Evolutionary conservation across 78 protist species (phyloP).

Genomic region (Chrysochromulina parva): DNA sequence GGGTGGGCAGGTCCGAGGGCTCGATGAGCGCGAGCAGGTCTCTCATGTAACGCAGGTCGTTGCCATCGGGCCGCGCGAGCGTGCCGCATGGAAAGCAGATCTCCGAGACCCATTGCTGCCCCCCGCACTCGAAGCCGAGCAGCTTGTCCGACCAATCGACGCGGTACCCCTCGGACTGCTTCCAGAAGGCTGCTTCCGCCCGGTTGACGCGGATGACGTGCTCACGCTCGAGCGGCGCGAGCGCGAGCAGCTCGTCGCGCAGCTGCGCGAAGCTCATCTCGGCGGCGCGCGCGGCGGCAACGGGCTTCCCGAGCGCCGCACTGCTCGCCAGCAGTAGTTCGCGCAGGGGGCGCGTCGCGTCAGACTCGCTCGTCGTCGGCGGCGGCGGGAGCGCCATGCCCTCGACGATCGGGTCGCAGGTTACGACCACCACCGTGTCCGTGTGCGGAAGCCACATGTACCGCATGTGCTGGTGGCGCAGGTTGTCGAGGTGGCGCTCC

Average conservation of each 20-base stretch:
- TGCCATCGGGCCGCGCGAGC: background rate
- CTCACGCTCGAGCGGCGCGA: background rate
- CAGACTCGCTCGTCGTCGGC: background rate
- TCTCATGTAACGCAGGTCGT: background rate
- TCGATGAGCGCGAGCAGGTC: slow-evolving; percentile 9
- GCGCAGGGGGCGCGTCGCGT: background rate
- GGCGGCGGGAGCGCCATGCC: background rate
- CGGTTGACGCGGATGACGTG: background rate
- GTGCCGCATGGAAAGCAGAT: background rate
- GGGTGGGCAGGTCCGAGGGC: background rate
- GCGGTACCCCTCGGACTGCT: background rate
- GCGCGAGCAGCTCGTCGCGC: background rate
- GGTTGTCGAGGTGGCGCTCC: background rate
- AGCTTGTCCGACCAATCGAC: background rate
- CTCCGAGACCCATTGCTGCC: slow-evolving; percentile 40
- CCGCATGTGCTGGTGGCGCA: slow-evolving; percentile 18
- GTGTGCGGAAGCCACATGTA: slow-evolving; percentile 47
- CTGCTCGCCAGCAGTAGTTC: background rate
- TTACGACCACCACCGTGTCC: slow-evolving; percentile 28
- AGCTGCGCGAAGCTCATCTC: slow-evolving; percentile 14
- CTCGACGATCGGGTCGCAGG: slow-evolving; percentile 8
- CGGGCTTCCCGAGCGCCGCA: background rate
- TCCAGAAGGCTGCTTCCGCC: slow-evolving; percentile 11
- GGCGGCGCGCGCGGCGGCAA: background rate
- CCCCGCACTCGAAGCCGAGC: slow-evolving; percentile 37